Conservation (phyloP, 768 basidiomycete genomes). For the Lentinula sp. region DNA sequence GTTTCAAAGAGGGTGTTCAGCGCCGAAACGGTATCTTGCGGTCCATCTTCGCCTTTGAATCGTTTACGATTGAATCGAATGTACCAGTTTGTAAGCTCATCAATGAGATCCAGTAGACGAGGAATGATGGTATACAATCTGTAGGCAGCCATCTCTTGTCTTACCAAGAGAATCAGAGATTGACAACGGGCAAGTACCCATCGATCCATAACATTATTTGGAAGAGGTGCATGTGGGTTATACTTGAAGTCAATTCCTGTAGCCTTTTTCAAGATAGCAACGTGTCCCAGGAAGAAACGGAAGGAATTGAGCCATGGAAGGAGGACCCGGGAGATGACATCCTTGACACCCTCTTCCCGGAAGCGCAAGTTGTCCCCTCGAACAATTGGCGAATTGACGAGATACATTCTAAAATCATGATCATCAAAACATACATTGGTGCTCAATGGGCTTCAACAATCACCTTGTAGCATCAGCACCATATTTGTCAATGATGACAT, state of each 20-base stretch:
- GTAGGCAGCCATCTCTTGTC: conserved; percentile 95
- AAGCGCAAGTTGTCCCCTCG: conserved; percentile 97
- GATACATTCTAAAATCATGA: conserved; percentile 70
- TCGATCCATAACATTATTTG: conserved; percentile 94
- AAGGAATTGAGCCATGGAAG: conserved; percentile 98
- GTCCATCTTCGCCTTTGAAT: conserved; percentile 91
- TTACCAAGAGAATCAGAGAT: conserved; percentile 87
- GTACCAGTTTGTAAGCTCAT: conserved; percentile 99
- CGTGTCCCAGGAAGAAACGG: conserved; percentile 98
- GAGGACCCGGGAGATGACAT: conserved; percentile 93
- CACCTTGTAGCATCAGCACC: conserved; percentile 95
- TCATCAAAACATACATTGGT: not conserved
- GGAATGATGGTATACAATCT: conserved; percentile 96
- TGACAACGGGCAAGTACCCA: conserved; percentile 99
- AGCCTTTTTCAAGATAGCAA: conserved; percentile 77
- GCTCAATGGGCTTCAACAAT: not conserved
- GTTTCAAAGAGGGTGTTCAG: conserved; percentile 96
- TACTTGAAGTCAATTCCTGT: conserved; percentile 76
- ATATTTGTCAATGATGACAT: conserved; percentile 80
- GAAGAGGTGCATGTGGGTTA: conserved; percentile 76
- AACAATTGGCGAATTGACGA: conserved; percentile 98
- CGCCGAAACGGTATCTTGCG: conserved; percentile 80
- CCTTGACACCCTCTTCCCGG: conserved; percentile 96
- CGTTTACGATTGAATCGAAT: conserved; percentile 97
- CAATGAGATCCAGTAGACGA: conserved; percentile 85